Evolutionary conservation across 2,329 filamentous ascomycete genomes (phyloP).

Genomic region (Trichoderma sp.): DNA sequence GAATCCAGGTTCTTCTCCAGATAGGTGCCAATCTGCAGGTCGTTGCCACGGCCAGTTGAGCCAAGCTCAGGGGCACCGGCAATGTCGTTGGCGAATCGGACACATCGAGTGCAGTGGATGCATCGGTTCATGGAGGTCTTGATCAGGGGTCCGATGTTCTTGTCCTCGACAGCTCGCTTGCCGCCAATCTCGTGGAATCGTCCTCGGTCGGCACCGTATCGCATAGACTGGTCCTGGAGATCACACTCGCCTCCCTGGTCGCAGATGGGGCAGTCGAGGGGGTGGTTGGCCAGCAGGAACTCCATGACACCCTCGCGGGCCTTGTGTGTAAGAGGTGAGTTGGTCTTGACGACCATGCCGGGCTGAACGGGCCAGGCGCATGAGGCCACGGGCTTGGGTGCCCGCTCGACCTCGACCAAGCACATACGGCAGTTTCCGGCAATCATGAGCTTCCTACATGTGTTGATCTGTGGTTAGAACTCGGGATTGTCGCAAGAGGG

Average conservation of each 20-base stretch:
- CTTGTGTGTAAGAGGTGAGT: slow-evolving; percentile 95
- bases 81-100: slow-evolving; percentile 96
- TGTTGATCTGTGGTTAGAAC: slow-evolving; percentile 40
- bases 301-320: slow-evolving; percentile 99
- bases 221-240: slow-evolving; percentile 98
- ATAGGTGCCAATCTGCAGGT: slow-evolving; percentile 97
- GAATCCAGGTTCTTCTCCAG: slow-evolving; percentile 91
- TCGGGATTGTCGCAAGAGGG: slow-evolving; percentile 31
- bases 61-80: slow-evolving; percentile 95
- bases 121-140: slow-evolving; percentile 99
- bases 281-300: slow-evolving; percentile 94
- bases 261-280: slow-evolving; percentile 94
- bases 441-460: slow-evolving; percentile 87
- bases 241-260: slow-evolving; percentile 99
- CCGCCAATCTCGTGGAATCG: slow-evolving; percentile 94
- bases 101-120: slow-evolving; percentile 97
- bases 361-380: slow-evolving; percentile 99
- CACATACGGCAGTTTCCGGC: slow-evolving; percentile 99
- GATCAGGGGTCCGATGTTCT: slow-evolving; percentile 96
- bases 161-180: slow-evolving; percentile 98
- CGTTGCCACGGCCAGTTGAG: slow-evolving; percentile 91
- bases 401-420: slow-evolving; percentile 94
- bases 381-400: slow-evolving; percentile 95
- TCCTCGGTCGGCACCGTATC: slow-evolving; percentile 93
- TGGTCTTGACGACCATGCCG: slow-evolving; percentile 98